These are phyloP conservation scores for Chaetomium tenue DNA, from an alignment of 495 filamentous ascomycete species.

Conservation along the genomic window DNA sequence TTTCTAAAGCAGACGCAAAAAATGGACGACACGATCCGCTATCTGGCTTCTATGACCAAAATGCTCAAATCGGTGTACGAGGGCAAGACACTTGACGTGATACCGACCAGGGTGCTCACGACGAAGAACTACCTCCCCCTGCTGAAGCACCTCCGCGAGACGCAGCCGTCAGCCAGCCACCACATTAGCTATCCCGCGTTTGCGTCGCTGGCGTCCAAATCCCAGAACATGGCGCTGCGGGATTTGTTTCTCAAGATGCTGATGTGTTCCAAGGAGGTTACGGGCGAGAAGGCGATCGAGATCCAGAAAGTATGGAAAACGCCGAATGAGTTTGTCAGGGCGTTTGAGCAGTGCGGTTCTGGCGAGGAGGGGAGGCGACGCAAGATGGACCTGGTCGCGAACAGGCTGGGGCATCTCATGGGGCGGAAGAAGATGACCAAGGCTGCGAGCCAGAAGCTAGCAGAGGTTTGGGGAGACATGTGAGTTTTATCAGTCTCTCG, in stretches of 20 bases:
- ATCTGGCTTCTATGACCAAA: constrained; percentile 72
- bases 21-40: constrained; percentile 78
- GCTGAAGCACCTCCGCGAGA: constrained; percentile 54
- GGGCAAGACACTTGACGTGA: constrained; percentile 50
- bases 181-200: constrained; percentile 73
- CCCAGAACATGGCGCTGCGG: constrained; percentile 66
- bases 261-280: constrained; percentile 77
- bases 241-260: constrained; percentile 84
- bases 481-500: not conserved
- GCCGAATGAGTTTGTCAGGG: constrained; percentile 65
- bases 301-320: constrained; percentile 76
- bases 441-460: constrained; percentile 64
- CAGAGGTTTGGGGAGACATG: constrained; percentile 65
- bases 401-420: constrained; percentile 54
- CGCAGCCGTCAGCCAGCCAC: constrained; percentile 51
- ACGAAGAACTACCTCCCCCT: constrained; percentile 67
- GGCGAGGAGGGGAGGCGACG: constrained; percentile 50
- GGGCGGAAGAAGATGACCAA: constrained; percentile 68
- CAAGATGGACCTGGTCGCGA: constrained; percentile 54
- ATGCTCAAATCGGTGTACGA: constrained; percentile 67
- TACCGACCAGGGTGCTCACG: constrained; percentile 66
- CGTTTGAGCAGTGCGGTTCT: constrained; percentile 54
- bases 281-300: constrained; percentile 77
- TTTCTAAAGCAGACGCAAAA: constrained; percentile 76
- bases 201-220: constrained; percentile 69